Base-by-base conservation (phyloP, 2,329 filamentous ascomycete species). In the Monosporascus sp. region DNA sequence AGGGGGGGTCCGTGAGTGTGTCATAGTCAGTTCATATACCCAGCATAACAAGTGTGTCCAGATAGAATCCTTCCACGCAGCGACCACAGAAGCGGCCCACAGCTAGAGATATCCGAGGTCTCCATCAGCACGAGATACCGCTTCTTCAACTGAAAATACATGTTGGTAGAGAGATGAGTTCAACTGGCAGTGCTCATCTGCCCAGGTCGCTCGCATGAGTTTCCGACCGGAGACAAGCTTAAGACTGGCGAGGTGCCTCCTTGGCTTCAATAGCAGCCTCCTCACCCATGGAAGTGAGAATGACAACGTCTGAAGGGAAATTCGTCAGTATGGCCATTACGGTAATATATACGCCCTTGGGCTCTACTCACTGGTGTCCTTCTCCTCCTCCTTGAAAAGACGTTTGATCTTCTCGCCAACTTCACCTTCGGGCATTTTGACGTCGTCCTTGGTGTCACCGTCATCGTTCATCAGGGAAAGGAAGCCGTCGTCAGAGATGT, bases 261-360 rank as follows among this genome's bases (percentile, higher is more conserved):
- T 97, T 97, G 77, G 86, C 88, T 72, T 97, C 92, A 73, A 97
- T 87, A 70, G 87, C 88, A 67, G 82, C 78, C 83, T 97, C 89
- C 80, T 99, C 93, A 72, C 89, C 89, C 94, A 99, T 99, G 73
- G 94, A 86, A 68, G 90, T 89, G 72, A 96, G 88, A 73, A 99
- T 85, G 67, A 93, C 88, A 68, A 97, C 87, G 77, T 91, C 91
- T 96, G 60, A 11, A 45, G 35, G 25, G 44, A 44, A 52, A 54
- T 41, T 22, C 31, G 48, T 70, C 60, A 70, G 62, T 50, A 27
- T 8, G 9, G 14, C 7, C 5, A 15, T 37, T n/a, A 25, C 44
- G 11, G 18, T 22, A 9, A 25, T 35, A 20, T 37, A 38, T 5
- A 6, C 49, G 24, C 41, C 45, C 54, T 45, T 37, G 24, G 50